Conservation (phyloP, 108 stramenopile species). For the Stephanodiscus minutulus region DNA sequence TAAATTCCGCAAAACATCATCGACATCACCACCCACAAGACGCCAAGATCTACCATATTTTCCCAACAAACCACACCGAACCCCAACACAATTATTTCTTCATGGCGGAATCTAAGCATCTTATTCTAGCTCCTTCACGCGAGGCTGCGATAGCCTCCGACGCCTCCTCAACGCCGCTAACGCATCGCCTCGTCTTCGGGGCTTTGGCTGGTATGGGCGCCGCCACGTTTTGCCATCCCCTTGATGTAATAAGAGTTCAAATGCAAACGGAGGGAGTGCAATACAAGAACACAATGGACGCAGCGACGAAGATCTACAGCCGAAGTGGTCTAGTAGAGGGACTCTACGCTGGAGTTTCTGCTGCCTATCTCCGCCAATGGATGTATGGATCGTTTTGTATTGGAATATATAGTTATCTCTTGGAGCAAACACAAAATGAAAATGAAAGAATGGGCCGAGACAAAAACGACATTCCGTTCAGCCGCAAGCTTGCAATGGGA, state of each 20-base stretch:
- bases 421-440: slow-evolving; percentile 38
- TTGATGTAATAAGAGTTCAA: slow-evolving; percentile 43
- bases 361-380: slow-evolving; percentile 47
- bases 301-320: slow-evolving; percentile 27
- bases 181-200: too few relatives aligned
- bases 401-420: slow-evolving; percentile 36
- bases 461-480: slow-evolving; percentile 39
- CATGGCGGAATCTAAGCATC: too few relatives aligned
- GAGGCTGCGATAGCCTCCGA: neutral
- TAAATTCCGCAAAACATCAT: too few relatives aligned
- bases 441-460: slow-evolving; percentile 17
- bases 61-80: too few relatives aligned
- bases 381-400: slow-evolving; percentile 40
- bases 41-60: too few relatives aligned
- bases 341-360: slow-evolving; percentile 42
- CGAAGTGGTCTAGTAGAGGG: slow-evolving; percentile 34
- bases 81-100: too few relatives aligned
- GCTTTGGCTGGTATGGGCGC: slow-evolving; percentile 7
- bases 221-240: slow-evolving; percentile 45
- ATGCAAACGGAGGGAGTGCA: slow-evolving; percentile 40
- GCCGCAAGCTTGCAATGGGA: slow-evolving; percentile 34
- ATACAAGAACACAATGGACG: slow-evolving; percentile 36
- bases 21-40: too few relatives aligned
- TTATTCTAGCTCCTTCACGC: neutral
- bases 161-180: too few relatives aligned